Evolutionary conservation across 345 rosid species (phyloP), one percentile per base, ranked within the genome.

Genomic region (Zanthoxylum bungeanum): DNA sequence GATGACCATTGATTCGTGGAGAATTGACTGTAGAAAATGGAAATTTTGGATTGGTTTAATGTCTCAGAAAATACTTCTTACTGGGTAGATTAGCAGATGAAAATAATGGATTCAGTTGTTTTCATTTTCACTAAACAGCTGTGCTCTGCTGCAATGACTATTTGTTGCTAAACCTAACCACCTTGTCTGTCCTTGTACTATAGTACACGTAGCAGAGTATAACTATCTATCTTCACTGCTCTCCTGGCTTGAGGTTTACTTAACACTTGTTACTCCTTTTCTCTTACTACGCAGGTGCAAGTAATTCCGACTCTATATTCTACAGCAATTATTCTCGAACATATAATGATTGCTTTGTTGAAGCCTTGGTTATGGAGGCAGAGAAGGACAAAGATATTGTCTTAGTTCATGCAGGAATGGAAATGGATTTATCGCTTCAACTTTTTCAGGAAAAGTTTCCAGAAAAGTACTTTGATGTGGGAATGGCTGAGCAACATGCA

Each of bases 401-500:
- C 68, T 77, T 81, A 30, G 93, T 94, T 72, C 92, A 88, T 65
- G 97, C 97, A 25, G 98, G 97, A 71, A 89, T 84, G 84, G 89
- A 81, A 77, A 84, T 88, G 83, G 93, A 91, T 74, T 80, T 89
- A 42, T 76, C 93, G 7, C 83, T 94, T 72, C 74, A 69, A 47
- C 77, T 79, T 57, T 86, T 91, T 81, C 96, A 71, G 68, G 90
- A 89, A 73, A 87, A 82, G 66, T 92, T 90, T 59, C 89, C 95
- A 7, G 92, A 87, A 36, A 84, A 73, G 61, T 94, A 76, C 79
- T 94, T 94, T 31, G 93, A 90, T 75, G 92, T 92, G 50, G 97
- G 97, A 79, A 88, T 94, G 91, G 95, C 97, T 36, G 98, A 94
- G 71, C 97, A 94, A 73, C 97, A 91, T 58, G 97, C 97, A 42